These are phyloP conservation scores for Candida pseudofarinosa DNA, from an alignment of 805 yeast genomes.

Conservation along the genomic window DNA sequence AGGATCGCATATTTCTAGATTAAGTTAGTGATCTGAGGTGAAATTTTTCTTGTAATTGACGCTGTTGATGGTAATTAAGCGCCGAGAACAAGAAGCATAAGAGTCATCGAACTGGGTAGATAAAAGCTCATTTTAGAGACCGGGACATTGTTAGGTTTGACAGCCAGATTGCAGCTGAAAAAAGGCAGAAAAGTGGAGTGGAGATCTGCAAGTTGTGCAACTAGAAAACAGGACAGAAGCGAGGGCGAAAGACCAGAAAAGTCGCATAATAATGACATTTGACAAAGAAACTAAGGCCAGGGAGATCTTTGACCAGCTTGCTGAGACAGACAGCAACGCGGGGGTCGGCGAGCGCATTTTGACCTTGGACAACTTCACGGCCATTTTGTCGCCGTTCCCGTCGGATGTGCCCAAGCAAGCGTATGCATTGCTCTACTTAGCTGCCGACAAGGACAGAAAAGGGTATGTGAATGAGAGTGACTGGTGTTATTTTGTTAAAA, in stretches of 20 bases:
- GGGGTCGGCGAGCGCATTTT: conserved; percentile 20
- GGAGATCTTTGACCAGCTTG: conserved; percentile 38
- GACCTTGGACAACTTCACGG: conserved; percentile 32
- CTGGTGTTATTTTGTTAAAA: conserved; percentile 68
- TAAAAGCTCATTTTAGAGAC: no score
- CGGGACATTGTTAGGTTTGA: no score
- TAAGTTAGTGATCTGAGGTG: background rate
- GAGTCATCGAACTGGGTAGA: no score
- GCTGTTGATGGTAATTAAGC: background rate
- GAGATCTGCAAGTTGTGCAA: no score
- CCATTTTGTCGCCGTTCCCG: conserved; percentile 39
- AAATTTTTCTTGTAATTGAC: background rate
- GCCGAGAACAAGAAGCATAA: background rate
- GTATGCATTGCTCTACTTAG: conserved; percentile 60
- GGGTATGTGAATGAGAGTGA: conserved; percentile 69
- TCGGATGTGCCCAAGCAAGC: conserved; percentile 36
- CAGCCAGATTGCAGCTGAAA: no score
- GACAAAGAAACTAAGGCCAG: conserved; percentile 18
- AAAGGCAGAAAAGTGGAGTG: no score
- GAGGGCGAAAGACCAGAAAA: no score
- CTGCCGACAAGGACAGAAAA: conserved; percentile 68
- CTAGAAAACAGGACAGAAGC: no score
- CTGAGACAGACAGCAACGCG: conserved; percentile 18
- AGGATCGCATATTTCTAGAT: background rate
- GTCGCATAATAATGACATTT: conserved; percentile 2